Base-by-base conservation (phyloP, 2,329 filamentous ascomycete species). In the Coccinonectria pachysandricola region DNA sequence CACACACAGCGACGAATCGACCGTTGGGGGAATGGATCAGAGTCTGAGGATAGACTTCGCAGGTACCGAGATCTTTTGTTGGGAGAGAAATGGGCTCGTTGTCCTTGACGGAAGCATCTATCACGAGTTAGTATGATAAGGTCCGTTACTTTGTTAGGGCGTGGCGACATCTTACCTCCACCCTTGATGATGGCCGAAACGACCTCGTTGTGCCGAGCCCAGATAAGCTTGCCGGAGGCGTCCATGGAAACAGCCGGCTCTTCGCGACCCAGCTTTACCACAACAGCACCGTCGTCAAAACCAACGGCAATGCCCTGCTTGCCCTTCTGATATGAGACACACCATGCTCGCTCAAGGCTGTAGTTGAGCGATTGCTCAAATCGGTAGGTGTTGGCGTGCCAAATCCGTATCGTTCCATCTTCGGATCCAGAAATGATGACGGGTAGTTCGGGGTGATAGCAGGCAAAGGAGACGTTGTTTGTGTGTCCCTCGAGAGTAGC, bases 201-300 rank as follows among this genome's bases (percentile, higher is more conserved):
- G 17, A 96, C 87, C 51, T 98, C 91, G 48, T 86, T 95, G 54
- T 96, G 88, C 44, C 80, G 77, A 15, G 91, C 87, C 82, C 85
- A 96, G 38, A 98, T 86, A 35, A 98, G 68, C 65, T 98, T 98
- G 53, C 91, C 91, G 20, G 85, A 92, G 15, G 75, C 66, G 49
- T 98, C 91, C 91, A 98, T 98, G 8, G 86, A 95, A 11, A 96
- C 88, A 15, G 91, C 91, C 2, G 91, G 91, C 59, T 96, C 88
- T 57, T 98, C 91, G 36, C 91, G 75, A 42, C 91, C 91, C 67
- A 98, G 87, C 60, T 95, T 96, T 31, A 98, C 83, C 22, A 98
- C 91, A 3, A 98, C 88, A 4, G 88, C 88, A 54, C 91, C 91
- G 58, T 98, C 91, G 39, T 98, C 91, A 53, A 94, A 98, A 56